Conservation (phyloP, 768 basidiomycete genomes). For the Rossbeevera mucosa region DNA sequence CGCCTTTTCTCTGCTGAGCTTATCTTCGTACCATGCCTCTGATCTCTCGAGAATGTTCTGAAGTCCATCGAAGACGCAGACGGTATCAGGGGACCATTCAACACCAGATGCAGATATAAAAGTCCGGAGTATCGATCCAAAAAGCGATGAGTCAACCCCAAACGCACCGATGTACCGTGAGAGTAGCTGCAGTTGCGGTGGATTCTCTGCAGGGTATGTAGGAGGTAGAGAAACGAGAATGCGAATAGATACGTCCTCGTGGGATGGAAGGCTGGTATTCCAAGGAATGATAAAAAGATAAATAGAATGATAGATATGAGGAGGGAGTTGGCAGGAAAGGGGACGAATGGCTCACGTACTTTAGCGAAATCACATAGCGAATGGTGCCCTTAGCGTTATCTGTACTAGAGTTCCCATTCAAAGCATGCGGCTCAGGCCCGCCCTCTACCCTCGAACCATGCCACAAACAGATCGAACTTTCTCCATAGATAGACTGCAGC, state of each 20-base stretch:
- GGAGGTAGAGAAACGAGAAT: constrained; percentile 55
- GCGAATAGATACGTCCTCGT: constrained; percentile 48
- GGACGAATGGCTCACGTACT: constrained; percentile 40
- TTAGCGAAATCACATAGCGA: constrained; percentile 62
- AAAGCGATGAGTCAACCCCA: constrained; percentile 66
- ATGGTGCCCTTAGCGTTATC: constrained; percentile 35
- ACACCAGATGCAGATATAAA: constrained; percentile 74
- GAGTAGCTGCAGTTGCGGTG: constrained; percentile 81
- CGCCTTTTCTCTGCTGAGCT: constrained; percentile 49
- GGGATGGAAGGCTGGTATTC: constrained; percentile 46
- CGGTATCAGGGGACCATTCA: constrained; percentile 68
- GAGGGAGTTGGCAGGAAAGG: not conserved
- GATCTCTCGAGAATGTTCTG: constrained; percentile 69
- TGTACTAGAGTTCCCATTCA: constrained; percentile 1
- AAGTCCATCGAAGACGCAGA: constrained; percentile 86
- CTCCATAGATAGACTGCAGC: constrained; percentile 80
- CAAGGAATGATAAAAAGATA: not conserved
- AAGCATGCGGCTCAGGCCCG: constrained; percentile 7
- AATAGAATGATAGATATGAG: not conserved
- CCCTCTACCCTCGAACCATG: constrained; percentile 29
- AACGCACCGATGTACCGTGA: constrained; percentile 81
- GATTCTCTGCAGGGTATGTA: constrained; percentile 59
- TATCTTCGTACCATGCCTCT: constrained; percentile 67
- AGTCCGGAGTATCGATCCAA: constrained; percentile 73
- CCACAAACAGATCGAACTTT: constrained; percentile 60